Evolutionary conservation across 2,329 filamentous ascomycete genomes (phyloP), one percentile per base, ranked within the genome.

Genomic region (Penicillium sp.): DNA sequence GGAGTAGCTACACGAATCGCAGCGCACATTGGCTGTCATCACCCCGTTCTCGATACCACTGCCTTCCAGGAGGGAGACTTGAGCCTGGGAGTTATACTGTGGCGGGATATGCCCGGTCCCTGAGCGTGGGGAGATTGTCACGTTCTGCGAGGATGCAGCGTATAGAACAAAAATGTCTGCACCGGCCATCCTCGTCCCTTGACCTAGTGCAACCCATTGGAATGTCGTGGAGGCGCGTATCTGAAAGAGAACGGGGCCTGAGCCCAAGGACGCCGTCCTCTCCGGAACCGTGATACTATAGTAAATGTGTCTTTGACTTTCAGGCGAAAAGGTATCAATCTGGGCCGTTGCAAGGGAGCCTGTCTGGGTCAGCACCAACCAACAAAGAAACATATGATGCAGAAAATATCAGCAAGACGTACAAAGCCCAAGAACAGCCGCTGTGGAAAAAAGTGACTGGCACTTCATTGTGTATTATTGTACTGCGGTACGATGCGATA

Each of bases 101-200:
- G 88, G 88, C 76, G 79, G 74, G 41, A 72, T 65, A 65, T 89
- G 79, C 7, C 80, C 80, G 0, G 69, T 75, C 31, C 83, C 85
- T 3, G 73, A 68, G 23, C 88, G 84, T 1, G 86, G 81, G 64
- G 86, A 89, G 57, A 90, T 71, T 1, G 88, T 90, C 26, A 90
- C 80, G 69, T 89, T 89, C 64, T 84, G 83, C 9, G 58, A 55
- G 5, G 68, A 52, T 29, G 55, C 2, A 65, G 84, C 76, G 73
- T 90, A 90, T 66, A 89, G 79, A 69, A 90, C 66, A 70, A 90
- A 89, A 61, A 90, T 88, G 71, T 87, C 84, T 54, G 87, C 73
- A 35, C 81, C 84, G 15, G 71, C 46, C 88, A 90, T 90, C 47
- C 65, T 62, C 0, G 70, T 67, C 50, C 88, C 88, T 35, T 84